Conservation (phyloP, 306 rosid species). For the Datisca glomerata region DNA sequence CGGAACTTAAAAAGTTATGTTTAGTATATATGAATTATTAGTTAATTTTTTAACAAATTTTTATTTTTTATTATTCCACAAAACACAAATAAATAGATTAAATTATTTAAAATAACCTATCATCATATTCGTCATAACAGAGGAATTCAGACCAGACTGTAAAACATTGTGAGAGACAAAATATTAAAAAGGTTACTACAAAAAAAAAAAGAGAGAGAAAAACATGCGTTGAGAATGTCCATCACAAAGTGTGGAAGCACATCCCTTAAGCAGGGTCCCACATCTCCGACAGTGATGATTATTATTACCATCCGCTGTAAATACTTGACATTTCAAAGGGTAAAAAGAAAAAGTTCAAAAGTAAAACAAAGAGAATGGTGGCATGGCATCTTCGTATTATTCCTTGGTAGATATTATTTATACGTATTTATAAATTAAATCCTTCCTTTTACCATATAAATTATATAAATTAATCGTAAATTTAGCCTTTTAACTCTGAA, state of each 20-base stretch:
- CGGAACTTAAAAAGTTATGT: no score
- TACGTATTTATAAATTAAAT: slow-evolving; percentile 14
- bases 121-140: no score
- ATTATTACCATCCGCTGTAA: slow-evolving; percentile 18
- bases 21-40: no score
- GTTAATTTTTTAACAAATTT: no score
- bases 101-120: no score
- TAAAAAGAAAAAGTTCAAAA: neutral
- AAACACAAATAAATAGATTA: no score
- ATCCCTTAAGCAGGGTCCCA: slow-evolving; percentile 28
- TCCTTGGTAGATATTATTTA: slow-evolving; percentile 8
- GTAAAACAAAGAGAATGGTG: neutral
- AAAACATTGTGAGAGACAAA: no score
- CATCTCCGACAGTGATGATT: slow-evolving; percentile 32
- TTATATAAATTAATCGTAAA: neutral
- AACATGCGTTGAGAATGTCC: slow-evolving; percentile 41
- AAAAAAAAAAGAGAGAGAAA: no score
- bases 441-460: neutral
- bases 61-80: no score
- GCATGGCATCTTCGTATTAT: neutral
- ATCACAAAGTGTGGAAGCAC: slow-evolving; percentile 28
- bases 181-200: no score
- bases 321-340: slow-evolving; percentile 16
- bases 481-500: neutral
- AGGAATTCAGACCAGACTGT: no score